A percentile compares a stretch with the other conserved stretches of the same genome.
phyloP scores from a whole-genome alignment of 2,329 filamentous ascomycete genomes.

The Sclerotinia nivalis region DNA sequence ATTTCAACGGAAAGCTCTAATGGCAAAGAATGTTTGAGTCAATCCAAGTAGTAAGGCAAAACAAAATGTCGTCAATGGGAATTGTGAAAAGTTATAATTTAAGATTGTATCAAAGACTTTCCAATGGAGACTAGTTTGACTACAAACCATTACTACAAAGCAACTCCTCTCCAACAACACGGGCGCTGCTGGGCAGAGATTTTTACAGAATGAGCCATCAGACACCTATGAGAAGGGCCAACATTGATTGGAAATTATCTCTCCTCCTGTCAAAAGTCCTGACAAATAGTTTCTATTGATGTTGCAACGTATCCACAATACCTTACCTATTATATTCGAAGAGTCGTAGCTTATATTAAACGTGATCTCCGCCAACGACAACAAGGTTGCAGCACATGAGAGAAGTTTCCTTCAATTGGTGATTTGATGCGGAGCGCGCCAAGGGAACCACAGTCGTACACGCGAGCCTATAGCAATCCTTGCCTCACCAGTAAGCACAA shows the following conservation, averaged over 20 bases:
- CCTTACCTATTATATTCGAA: neutral
- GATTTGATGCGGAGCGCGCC: neutral
- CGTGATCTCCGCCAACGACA: neutral
- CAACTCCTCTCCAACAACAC: too few species aligned
- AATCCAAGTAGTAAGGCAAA: too few species aligned
- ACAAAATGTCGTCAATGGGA: too few species aligned
- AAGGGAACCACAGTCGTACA: neutral
- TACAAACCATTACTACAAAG: neutral
- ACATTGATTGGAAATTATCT: neutral
- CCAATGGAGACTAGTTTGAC: neutral
- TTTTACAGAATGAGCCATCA: neutral
- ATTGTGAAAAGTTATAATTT: too few species aligned
- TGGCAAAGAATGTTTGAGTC: too few species aligned
- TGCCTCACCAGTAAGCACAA: neutral
- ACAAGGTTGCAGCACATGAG: neutral
- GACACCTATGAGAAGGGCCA: neutral
- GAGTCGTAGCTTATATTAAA: neutral
- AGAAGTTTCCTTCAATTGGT: neutral
- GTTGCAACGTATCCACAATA: neutral
- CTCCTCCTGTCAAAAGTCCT: neutral
- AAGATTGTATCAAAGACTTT: too few species aligned
- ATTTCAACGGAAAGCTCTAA: too few species aligned
- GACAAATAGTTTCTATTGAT: neutral
- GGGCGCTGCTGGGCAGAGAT: neutral
- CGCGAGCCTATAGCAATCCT: neutral